phyloP scores from a whole-genome alignment of 176 grass and related monocot species.

The Leersia perrieri region DNA sequence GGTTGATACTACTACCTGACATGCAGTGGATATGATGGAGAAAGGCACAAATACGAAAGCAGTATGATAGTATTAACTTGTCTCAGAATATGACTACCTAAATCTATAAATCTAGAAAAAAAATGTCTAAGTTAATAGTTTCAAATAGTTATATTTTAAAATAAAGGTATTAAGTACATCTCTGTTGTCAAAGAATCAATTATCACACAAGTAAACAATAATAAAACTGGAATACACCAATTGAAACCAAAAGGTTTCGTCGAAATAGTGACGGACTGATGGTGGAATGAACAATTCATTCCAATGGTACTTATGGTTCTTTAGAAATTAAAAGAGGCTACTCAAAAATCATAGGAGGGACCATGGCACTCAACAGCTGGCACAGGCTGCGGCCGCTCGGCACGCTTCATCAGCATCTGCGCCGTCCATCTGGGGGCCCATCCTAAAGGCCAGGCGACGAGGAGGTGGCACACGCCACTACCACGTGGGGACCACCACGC shows the following conservation, averaged over 20 bases:
- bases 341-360: too few relatives aligned
- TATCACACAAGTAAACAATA: too few relatives aligned
- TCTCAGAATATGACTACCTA: too few relatives aligned
- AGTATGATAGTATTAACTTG: too few relatives aligned
- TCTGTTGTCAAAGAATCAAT: too few relatives aligned
- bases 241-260: neutral
- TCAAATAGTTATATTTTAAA: too few relatives aligned
- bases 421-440: constrained; percentile 37
- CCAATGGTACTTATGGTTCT: neutral
- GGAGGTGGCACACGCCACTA: neutral
- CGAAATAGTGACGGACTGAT: neutral
- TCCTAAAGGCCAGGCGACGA: neutral
- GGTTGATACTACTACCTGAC: too few relatives aligned
- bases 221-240: neutral
- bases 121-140: too few relatives aligned
- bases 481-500: constrained; percentile 47
- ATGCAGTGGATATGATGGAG: too few relatives aligned
- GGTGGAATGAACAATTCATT: neutral
- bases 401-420: constrained; percentile 28
- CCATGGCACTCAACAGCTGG: constrained; percentile 2
- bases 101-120: too few relatives aligned
- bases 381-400: neutral
- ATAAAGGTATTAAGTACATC: too few relatives aligned
- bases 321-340: neutral
- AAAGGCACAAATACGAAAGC: too few relatives aligned